These are phyloP conservation scores for Heimioporus sp. DNA, from an alignment of 768 basidiomycete species.

Conservation along the genomic window DNA sequence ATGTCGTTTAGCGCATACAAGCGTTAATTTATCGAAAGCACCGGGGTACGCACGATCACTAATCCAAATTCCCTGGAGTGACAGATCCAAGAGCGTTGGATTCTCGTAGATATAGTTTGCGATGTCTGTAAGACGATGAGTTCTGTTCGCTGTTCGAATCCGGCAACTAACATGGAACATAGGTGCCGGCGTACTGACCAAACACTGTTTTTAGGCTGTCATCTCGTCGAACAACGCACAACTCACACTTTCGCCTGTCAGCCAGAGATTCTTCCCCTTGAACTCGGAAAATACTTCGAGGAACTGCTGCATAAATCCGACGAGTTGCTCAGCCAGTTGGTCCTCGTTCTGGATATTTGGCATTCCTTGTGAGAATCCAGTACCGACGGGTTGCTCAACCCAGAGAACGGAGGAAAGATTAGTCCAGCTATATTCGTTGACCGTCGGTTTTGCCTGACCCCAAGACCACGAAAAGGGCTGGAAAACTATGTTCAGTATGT, in stretches of 20 bases:
- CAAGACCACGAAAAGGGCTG: slow-evolving; percentile 67
- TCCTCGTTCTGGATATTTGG: slow-evolving; percentile 61
- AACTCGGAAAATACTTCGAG: slow-evolving; percentile 71
- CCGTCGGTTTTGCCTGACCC: slow-evolving; percentile 62
- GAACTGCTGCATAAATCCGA: slow-evolving; percentile 70
- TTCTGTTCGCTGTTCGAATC: not conserved
- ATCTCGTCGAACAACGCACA: not conserved
- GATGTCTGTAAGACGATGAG: slow-evolving; percentile 49
- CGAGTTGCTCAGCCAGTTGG: slow-evolving; percentile 53
- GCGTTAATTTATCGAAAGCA: not conserved
- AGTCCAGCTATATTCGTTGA: slow-evolving; percentile 74
- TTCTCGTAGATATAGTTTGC: slow-evolving; percentile 72
- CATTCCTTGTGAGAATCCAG: slow-evolving; percentile 72
- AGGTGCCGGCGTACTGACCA: slow-evolving; percentile 68
- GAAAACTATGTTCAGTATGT: slow-evolving; percentile 14
- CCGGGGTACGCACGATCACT: slow-evolving; percentile 53
- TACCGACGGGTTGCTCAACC: slow-evolving; percentile 80
- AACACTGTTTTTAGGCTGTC: not conserved
- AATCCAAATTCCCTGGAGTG: slow-evolving; percentile 71
- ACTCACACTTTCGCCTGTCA: slow-evolving; percentile 74
- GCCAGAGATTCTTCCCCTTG: slow-evolving; percentile 67
- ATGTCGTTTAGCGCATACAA: not conserved
- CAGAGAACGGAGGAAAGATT: slow-evolving; percentile 73
- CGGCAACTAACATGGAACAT: slow-evolving; percentile 50
- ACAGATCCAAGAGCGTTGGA: slow-evolving; percentile 49